Base-by-base conservation (phyloP, 2,329 filamentous ascomycete genomes). In the Curvularia eragrostidis region DNA sequence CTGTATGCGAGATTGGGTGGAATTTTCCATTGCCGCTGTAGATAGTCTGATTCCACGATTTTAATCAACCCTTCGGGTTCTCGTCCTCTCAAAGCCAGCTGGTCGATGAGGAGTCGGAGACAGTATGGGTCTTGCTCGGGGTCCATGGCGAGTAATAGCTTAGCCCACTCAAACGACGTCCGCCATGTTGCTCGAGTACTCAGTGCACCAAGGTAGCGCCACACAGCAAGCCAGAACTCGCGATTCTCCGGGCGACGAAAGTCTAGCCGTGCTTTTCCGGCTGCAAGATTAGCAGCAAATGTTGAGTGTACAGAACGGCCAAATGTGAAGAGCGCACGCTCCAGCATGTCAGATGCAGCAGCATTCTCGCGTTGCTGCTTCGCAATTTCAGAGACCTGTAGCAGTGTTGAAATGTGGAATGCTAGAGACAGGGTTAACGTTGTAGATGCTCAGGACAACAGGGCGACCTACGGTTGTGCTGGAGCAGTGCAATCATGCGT, bases 111-210 rank as follows among this genome's bases (percentile, higher is more conserved):
- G 54, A 97, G 85, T 59, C 88, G 84, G 70, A 97, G 86, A 46
- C 87, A 91, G 69, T 97, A 97, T 0, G 93, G 93, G 72, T 99
- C 95, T 3, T 82, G 80, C 47, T 83, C 79, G 3, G 87, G 87
- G 65, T 93, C 87, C 57, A 98, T 78, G 56, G 88, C 86, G 28
- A 96, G 83, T 9, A 97, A 81, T 5, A 98, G 79, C 78, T 95
- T 97, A 6, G 91, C 86, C 93, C 95, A 99, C 76, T 98, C 95
- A 47, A 96, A 87, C 0, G 93, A 92, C 0, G 95, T 98, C 46
- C 93, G 85, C 82, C 92, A 97, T 1, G 94, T 97, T n/a, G 93
- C 93, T 67, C 96, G 94, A 78, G 92, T 88, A 15, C 92, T 84
- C 21, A 99, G 82, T 64, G 91, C 95, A 66, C 86, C 87, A 68